These are phyloP conservation scores for Aspergillus puulaauensis DNA, from an alignment of 2,329 filamentous ascomycete species.

Conservation along the genomic window DNA sequence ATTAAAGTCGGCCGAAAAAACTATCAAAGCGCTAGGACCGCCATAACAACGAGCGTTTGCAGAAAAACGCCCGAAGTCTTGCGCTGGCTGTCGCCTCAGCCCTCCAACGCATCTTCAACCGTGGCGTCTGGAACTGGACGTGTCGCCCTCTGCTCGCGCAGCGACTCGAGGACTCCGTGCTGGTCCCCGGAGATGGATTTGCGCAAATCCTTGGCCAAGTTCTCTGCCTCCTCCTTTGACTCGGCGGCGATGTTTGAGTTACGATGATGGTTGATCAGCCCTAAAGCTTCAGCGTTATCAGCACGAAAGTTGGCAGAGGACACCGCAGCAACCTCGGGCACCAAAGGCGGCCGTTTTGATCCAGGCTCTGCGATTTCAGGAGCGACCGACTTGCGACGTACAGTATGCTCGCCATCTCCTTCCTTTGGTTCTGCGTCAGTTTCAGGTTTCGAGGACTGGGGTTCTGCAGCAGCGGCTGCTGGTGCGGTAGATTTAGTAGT, in stretches of 20 bases:
- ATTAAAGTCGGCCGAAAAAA: background rate
- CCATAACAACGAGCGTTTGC: background rate
- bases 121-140: conserved; percentile 20
- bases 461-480: conserved; percentile 7
- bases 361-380: conserved; percentile 27
- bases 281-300: conserved; percentile 36
- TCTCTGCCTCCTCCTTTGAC: conserved; percentile 34
- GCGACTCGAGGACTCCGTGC: conserved; percentile 25
- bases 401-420: conserved; percentile 16
- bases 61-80: background rate
- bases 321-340: conserved; percentile 36
- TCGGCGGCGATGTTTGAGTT: conserved; percentile 36
- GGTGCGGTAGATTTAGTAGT: conserved; percentile 13
- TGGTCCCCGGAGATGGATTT: conserved; percentile 36
- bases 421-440: conserved; percentile 17
- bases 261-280: conserved; percentile 41
- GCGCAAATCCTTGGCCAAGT: conserved; percentile 37
- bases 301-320: conserved; percentile 40
- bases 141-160: conserved; percentile 30
- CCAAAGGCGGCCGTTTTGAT: conserved; percentile 30
- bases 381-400: conserved; percentile 31
- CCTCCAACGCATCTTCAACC: conserved; percentile 24
- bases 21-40: background rate
- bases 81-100: background rate
- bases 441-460: conserved; percentile 10